Conservation (phyloP, 2,329 filamentous ascomycete genomes). For the Cladosporium oxysporum region DNA sequence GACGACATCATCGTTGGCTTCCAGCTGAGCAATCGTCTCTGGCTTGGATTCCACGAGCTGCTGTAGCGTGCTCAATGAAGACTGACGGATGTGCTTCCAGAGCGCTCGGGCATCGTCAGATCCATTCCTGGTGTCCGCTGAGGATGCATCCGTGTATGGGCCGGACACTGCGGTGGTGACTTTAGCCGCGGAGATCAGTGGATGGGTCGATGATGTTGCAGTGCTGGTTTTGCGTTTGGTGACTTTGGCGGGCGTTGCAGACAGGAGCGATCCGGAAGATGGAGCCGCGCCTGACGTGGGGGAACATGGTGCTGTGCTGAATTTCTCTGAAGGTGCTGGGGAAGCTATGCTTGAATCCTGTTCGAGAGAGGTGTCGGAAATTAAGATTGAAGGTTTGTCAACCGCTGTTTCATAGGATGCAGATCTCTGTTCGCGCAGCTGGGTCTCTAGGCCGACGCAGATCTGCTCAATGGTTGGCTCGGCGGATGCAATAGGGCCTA, state of each 20-base stretch:
- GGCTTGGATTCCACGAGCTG: conserved; percentile 29
- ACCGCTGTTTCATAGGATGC: neutral
- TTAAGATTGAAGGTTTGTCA: conserved; percentile 27
- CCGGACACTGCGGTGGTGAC: neutral
- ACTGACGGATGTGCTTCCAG: conserved; percentile 42
- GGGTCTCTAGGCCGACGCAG: neutral
- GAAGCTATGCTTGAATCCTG: conserved; percentile 3
- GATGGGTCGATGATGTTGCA: neutral
- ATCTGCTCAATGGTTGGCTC: conserved; percentile 18
- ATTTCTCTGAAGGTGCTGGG: conserved; percentile 10
- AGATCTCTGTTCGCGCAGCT: neutral
- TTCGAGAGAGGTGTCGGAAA: conserved; percentile 28
- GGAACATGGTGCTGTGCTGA: conserved; percentile 10
- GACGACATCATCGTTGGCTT: conserved; percentile 30
- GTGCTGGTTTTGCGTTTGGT: conserved; percentile 7
- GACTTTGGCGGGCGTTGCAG: conserved; percentile 19
- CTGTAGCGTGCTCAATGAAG: conserved; percentile 31
- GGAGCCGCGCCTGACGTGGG: neutral
- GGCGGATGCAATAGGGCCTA: conserved; percentile 17
- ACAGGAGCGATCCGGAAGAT: neutral
- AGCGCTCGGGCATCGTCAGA: conserved; percentile 39
- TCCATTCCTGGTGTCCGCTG: conserved; percentile 9
- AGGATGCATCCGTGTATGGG: neutral
- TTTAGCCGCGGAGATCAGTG: neutral
- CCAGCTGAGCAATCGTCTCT: conserved; percentile 29